Conservation (phyloP, 768 basidiomycete species). For the Mycena rebaudengoi region DNA sequence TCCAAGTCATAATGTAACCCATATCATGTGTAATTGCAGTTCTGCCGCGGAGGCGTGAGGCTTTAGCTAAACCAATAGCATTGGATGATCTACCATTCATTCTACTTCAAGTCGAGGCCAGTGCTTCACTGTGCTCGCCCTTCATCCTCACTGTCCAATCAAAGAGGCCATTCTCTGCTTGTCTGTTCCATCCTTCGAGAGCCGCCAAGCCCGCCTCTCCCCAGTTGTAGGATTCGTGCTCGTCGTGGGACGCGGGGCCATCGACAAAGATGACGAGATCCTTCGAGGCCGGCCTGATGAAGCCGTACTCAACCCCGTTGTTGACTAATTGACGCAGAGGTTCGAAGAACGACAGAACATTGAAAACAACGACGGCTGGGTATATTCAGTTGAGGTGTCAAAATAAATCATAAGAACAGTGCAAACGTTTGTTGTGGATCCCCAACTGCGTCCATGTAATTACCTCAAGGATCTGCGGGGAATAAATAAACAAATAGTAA, state of each 20-base stretch:
- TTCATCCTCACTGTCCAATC: conserved; percentile 58
- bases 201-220: conserved; percentile 73
- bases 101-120: conserved; percentile 11
- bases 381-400: background rate
- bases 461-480: conserved; percentile 80
- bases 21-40: too few relatives aligned
- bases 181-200: conserved; percentile 65
- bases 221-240: conserved; percentile 79
- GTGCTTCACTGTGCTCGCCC: conserved; percentile 28
- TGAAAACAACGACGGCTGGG: conserved; percentile 84
- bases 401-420: conserved; percentile 25
- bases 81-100: too few relatives aligned
- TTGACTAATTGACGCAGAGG: conserved; percentile 81
- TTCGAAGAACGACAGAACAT: conserved; percentile 85
- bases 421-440: conserved; percentile 83
- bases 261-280: conserved; percentile 79
- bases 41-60: too few relatives aligned
- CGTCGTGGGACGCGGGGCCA: conserved; percentile 60
- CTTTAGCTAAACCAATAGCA: too few relatives aligned
- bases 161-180: conserved; percentile 44
- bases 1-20: too few relatives aligned
- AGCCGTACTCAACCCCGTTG: conserved; percentile 72
- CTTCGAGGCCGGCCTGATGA: conserved; percentile 72
- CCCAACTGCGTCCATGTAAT: conserved; percentile 95
- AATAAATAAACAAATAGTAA: background rate